Evolutionary conservation across 768 basidiomycete species (phyloP), one percentile per base, ranked within the genome.

Genomic region (Lentinula edodes): DNA sequence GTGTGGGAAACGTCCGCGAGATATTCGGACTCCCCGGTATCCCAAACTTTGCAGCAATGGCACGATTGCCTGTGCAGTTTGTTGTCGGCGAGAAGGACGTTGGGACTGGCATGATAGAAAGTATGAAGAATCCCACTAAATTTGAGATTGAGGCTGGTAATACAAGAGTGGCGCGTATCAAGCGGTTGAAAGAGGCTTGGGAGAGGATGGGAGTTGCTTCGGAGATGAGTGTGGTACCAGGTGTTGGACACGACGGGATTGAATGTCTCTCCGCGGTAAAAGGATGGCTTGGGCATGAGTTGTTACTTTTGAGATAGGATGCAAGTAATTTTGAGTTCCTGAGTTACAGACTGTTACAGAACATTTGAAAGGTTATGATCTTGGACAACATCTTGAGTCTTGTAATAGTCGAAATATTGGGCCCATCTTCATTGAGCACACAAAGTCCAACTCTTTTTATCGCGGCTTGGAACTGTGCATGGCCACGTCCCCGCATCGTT

Each of bases 31-130:
- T 57, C n/a, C 16, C 48, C 5, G 35, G 13, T 8, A 45, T 6
- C 2, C 43, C 62, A n/a, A 62, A 68, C 38, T 68, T 55, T 34
- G 63, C 32, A 18, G 42, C n/a, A 41, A 52, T 68, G 12, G 28
- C 32, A 23, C 7, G 52, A 10, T 38, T 68, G 9, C 58, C 58
- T 5, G 52, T 69, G 28, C 66, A 65, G 56, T 32, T 67, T 41
- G n/a, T 67, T 12, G 65, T 69, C n/a, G 68, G 68, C 1, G 65
- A 65, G 60, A 36, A 54, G 45, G 68, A 69, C 38, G 64, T 63
- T 43, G 65, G 62, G 6, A 62, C 54, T 5, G 16, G 15, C 8
- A 58, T 60, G 63, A 38, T 66, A 13, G 56, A 57, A 6, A 13
- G 23, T 35, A 46, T 58, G 48, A 51, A 57, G 38, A 58, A 50